Conservation (phyloP, 441 rosid genomes). For the Gossypium gossypioides region DNA sequence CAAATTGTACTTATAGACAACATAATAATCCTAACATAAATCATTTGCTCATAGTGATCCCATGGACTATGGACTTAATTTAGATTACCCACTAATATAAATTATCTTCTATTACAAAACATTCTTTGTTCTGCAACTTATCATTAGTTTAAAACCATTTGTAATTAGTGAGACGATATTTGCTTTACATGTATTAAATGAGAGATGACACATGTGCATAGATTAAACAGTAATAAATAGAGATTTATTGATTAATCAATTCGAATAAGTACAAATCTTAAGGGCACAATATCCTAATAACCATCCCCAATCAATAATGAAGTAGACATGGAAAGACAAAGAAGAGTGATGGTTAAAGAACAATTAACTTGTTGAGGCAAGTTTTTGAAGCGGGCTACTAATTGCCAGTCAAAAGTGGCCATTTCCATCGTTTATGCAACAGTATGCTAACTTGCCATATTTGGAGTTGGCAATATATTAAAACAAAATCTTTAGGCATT, state of each 20-base stretch:
- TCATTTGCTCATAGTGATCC: not conserved
- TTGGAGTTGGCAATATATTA: not conserved
- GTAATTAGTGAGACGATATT: not conserved
- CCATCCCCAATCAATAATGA: not conserved
- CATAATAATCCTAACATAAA: not conserved
- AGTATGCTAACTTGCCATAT: not conserved
- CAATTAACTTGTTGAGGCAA: not conserved
- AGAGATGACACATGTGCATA: not conserved
- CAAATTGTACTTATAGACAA: not conserved
- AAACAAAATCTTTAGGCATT: not conserved
- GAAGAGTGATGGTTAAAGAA: not conserved
- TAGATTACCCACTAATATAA: not conserved
- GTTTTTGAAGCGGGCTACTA: not conserved
- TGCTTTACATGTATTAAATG: too few relatives aligned
- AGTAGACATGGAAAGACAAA: too few relatives aligned
- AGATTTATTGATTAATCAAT: not conserved
- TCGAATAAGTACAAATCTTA: not conserved
- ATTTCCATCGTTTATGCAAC: not conserved
- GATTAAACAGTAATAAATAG: not conserved
- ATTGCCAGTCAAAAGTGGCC: not conserved
- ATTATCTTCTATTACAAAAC: not conserved
- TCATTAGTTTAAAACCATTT: not conserved
- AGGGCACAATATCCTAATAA: not conserved
- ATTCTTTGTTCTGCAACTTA: not conserved
- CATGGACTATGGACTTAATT: not conserved